Evolutionary conservation across 1,284 basidiomycete species (phyloP).

Genomic region (Microbotryomycetes sp.): DNA sequence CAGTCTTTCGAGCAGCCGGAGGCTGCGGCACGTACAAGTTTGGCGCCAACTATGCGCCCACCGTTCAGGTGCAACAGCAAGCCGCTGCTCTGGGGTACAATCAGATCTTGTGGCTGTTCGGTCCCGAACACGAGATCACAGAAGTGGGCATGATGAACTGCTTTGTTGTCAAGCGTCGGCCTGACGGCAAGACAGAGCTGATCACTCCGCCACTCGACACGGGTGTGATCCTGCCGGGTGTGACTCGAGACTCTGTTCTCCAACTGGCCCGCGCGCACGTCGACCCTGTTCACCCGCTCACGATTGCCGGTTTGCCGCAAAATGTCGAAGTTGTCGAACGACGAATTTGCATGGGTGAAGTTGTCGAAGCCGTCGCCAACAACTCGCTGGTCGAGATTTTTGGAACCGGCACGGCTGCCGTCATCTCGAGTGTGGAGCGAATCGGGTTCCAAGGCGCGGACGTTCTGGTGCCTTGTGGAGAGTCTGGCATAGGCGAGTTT

Average conservation of each 20-base stretch:
- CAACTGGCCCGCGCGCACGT: constrained; percentile 69
- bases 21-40: neutral
- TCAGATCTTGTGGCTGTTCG: constrained; percentile 93
- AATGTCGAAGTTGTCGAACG: constrained; percentile 73
- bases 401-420: constrained; percentile 84
- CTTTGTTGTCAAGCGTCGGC: constrained; percentile 72
- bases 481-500: constrained; percentile 77
- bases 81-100: constrained; percentile 80
- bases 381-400: constrained; percentile 84
- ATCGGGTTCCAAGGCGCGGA: constrained; percentile 68
- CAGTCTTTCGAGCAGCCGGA: no score
- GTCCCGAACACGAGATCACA: constrained; percentile 75
- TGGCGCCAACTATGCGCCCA: constrained; percentile 67
- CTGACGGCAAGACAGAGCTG: constrained; percentile 71
- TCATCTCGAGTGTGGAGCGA: constrained; percentile 33
- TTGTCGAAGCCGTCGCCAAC: constrained; percentile 61
- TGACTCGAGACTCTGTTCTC: constrained; percentile 89
- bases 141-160: constrained; percentile 93
- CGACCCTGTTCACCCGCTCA: constrained; percentile 48
- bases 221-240: constrained; percentile 91
- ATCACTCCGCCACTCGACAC: constrained; percentile 80
- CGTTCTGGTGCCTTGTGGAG: constrained; percentile 70
- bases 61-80: constrained; percentile 67
- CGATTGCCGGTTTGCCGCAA: constrained; percentile 56
- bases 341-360: constrained; percentile 78